Base-by-base conservation (phyloP, 129 eudicot species). In the Lonicera japonica region DNA sequence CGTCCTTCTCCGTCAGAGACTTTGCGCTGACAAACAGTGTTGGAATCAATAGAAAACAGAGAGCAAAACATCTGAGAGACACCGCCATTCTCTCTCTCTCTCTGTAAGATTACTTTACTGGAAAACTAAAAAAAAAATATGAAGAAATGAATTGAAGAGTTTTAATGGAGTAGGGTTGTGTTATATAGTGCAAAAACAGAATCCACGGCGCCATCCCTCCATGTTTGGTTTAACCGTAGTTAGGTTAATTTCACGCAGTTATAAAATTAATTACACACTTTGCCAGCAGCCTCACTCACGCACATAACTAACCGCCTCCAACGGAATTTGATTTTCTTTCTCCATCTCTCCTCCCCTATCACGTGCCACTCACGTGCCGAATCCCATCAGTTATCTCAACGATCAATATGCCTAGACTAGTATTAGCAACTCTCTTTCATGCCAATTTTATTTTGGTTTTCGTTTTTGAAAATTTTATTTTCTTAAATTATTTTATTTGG, bases 291-390 rank as follows among this genome's bases (percentile, higher is more conserved):
- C n/a, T n/a, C n/a, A n/a, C 48, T 75, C 61, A 58, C 75, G 54
- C 63, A 66, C 80, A 71, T 59, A 71, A 71, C 72, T 60, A 76
- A 80, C 86, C 56, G 79, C 70, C 73, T 21, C 69, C 63, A 66
- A 60, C 74, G 18, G 55, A 52, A 1, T 36, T 3, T 34, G 43
- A 18, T 45, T 38, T 5, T 12, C 12, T n/a, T 14, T 14, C 47
- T 34, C n/a, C n/a, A n/a, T n/a, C 46, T 11, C 7, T 65, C 54
- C 72, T 18, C 29, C 15, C 16, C 38, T 56, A 19, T 56, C 61
- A 56, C 61, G 61, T 56, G 61, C 23, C 21, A 14, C 61, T 54
- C 61, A 23, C 39, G 61, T 56, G 60, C 18, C 39, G 56, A 52
- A 5, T 5, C 22, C 53, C n/a, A n/a, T n/a, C n/a, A n/a, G n/a